phyloP scores from a whole-genome alignment of 306 rosid species.

The Trifolium fragiferum region DNA sequence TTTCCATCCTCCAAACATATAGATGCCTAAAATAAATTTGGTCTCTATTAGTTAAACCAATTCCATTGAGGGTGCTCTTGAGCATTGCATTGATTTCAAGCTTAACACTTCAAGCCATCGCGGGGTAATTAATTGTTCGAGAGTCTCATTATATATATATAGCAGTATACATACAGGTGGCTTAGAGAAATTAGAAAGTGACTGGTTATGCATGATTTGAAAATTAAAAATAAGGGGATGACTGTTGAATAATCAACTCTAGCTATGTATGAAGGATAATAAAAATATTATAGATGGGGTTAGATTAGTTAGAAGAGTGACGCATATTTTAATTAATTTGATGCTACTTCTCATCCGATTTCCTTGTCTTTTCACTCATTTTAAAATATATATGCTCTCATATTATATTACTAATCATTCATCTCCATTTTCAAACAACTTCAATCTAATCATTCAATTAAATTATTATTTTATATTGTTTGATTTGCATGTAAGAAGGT shows the following conservation, averaged over 20 bases:
- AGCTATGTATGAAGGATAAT: background rate
- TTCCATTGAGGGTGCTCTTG: too few species aligned
- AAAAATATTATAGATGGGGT: background rate
- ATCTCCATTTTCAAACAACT: conserved; percentile 19
- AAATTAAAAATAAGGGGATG: background rate
- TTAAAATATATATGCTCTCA: too few species aligned
- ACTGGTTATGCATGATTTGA: background rate
- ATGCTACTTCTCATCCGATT: conserved; percentile 7
- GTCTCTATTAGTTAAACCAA: too few species aligned
- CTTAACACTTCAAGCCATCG: too few species aligned
- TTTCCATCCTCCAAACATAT: too few species aligned
- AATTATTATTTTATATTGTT: background rate
- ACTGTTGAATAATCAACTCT: background rate
- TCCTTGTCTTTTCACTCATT: background rate
- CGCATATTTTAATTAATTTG: background rate
- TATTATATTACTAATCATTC: background rate
- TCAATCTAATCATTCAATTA: conserved; percentile 12
- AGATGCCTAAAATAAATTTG: too few species aligned
- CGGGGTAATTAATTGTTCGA: too few species aligned
- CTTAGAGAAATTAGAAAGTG: background rate
- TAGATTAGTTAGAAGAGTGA: conserved; percentile 11
- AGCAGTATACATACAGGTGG: too few species aligned
- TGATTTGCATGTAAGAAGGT: conserved; percentile 4
- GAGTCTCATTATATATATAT: too few species aligned
- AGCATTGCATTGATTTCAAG: too few species aligned